These are phyloP conservation scores for Thermothelomyces thermophilus DNA, from an alignment of 2,329 filamentous ascomycete species.

Conservation along the genomic window DNA sequence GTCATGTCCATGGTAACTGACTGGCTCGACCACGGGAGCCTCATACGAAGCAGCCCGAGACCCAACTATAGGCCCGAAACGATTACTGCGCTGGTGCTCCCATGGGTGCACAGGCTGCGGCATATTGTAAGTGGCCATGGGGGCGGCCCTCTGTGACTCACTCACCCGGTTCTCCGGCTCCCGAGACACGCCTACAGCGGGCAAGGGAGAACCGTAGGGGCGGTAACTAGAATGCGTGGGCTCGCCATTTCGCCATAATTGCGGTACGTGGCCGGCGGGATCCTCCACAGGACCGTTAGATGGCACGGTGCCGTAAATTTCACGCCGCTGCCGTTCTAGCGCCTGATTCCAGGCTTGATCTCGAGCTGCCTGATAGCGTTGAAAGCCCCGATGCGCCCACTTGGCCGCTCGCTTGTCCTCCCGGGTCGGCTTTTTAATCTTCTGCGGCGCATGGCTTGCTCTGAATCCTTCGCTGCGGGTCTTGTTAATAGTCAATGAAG, in stretches of 20 bases:
- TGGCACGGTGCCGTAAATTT: conserved; percentile 8
- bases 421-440: conserved; percentile 15
- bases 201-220: conserved; percentile 2
- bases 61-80: conserved; percentile 21
- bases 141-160: neutral
- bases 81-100: conserved; percentile 3
- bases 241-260: conserved; percentile 9
- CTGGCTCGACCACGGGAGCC: conserved; percentile 15
- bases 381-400: conserved; percentile 40
- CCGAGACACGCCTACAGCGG: neutral
- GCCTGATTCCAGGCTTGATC: conserved; percentile 30
- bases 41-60: conserved; percentile 10
- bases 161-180: neutral
- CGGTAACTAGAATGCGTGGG: conserved; percentile 4
- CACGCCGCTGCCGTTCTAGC: conserved; percentile 27
- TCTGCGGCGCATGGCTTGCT: conserved; percentile 12
- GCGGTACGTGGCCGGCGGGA: conserved; percentile 15
- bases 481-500: neutral
- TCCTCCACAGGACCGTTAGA: conserved; percentile 13
- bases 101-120: conserved; percentile 5
- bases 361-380: conserved; percentile 37
- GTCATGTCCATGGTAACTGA: conserved; percentile 25
- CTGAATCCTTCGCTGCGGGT: conserved; percentile 1
- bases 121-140: conserved; percentile 1
- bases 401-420: conserved; percentile 26